A percentile compares a stretch with the other conserved stretches of the same genome.
phyloP scores from a whole-genome alignment of 208 protist genomes.

The Tritrichomonas foetus region DNA sequence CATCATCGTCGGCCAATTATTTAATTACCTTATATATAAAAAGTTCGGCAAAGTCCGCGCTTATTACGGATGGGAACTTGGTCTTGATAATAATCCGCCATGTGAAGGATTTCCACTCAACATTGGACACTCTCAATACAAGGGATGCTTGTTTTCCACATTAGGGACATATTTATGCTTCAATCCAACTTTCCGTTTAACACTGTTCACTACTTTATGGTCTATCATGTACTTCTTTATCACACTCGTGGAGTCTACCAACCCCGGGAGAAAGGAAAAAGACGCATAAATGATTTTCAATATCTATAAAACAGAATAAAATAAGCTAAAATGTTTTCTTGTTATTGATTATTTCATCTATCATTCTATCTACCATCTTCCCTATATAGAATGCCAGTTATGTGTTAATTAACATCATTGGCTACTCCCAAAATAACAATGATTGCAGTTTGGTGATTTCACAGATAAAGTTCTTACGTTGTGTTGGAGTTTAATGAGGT shows the following conservation, averaged over 20 bases:
- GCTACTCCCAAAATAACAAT: too few species aligned
- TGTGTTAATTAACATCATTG: too few species aligned
- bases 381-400: too few species aligned
- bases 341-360: too few species aligned
- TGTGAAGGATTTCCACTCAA: neutral
- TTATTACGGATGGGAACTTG: constrained; percentile 20
- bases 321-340: too few species aligned
- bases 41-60: neutral
- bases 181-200: neutral
- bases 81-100: neutral
- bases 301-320: neutral
- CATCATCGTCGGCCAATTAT: neutral
- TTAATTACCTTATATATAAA: constrained; percentile 10
- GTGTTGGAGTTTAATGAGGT: too few species aligned
- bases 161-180: neutral
- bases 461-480: too few species aligned
- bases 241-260: neutral
- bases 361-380: too few species aligned
- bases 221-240: neutral
- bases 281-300: neutral
- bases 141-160: neutral
- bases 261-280: neutral
- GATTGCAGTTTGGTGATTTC: too few species aligned
- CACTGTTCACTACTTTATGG: neutral
- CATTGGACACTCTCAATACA: neutral